A percentile compares a stretch with the other conserved stretches of the same genome.
Conservation (phyloP, 768 basidiomycete species). For the Solioccasus polychromus region DNA sequence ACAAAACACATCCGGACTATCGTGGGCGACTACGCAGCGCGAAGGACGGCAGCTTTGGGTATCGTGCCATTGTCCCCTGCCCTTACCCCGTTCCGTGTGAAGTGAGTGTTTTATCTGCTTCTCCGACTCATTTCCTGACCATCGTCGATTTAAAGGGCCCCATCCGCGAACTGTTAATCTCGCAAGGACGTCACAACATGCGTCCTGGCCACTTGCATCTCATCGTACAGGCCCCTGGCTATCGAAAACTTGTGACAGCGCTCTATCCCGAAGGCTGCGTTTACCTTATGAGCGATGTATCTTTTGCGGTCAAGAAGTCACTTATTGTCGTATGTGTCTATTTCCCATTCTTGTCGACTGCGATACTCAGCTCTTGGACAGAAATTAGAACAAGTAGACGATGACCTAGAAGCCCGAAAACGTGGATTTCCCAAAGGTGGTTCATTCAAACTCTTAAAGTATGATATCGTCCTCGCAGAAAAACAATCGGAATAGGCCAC, state of each 20-base stretch:
- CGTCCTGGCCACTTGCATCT: conserved; percentile 82
- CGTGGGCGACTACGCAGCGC: conserved; percentile 61
- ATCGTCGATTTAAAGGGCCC: conserved; percentile 47
- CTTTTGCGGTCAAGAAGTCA: conserved; percentile 81
- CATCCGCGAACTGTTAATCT: conserved; percentile 57
- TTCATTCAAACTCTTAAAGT: conserved; percentile 46
- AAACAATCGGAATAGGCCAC: conserved; percentile 34
- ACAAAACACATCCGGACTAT: conserved; percentile 63
- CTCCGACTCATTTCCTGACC: conserved; percentile 8
- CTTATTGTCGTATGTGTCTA: conserved; percentile 70
- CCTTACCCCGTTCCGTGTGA: conserved; percentile 76
- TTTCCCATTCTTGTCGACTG: conserved; percentile 30
- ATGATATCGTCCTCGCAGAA: conserved; percentile 45
- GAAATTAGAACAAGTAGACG: conserved; percentile 52
- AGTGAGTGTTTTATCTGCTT: conserved; percentile 39
- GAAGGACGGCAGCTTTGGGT: conserved; percentile 64
- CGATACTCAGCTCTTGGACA: conserved; percentile 29
- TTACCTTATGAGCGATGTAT: conserved; percentile 66
- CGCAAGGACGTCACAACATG: conserved; percentile 66
- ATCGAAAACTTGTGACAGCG: conserved; percentile 68
- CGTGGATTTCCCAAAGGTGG: conserved; percentile 45
- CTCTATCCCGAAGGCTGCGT: conserved; percentile 70
- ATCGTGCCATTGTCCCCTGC: conserved; percentile 66
- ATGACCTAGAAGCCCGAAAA: conserved; percentile 51
- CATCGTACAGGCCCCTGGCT: conserved; percentile 68